These are phyloP conservation scores for Scutellospora calospora DNA, from an alignment of 371 early-diverging fungal genomes.

Conservation along the genomic window DNA sequence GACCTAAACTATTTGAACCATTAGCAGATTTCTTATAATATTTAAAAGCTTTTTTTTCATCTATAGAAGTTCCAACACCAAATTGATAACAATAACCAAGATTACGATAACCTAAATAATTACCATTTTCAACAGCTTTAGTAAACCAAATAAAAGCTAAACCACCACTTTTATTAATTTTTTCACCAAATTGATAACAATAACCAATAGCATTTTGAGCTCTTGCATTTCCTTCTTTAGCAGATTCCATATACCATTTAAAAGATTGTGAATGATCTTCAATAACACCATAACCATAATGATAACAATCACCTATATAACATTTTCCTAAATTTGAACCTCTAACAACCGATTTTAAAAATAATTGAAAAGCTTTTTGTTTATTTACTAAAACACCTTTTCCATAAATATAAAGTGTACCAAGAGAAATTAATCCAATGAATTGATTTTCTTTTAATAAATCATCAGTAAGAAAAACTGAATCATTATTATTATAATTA, in stretches of 20 bases:
- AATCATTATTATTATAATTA: no score
- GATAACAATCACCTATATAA: slow-evolving; percentile 83
- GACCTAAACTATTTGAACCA: background rate
- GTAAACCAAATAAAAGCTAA: slow-evolving; percentile 57
- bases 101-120: slow-evolving; percentile 34
- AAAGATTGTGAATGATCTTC: slow-evolving; percentile 70
- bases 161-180: slow-evolving; percentile 59
- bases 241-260: slow-evolving; percentile 74
- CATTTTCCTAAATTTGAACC: slow-evolving; percentile 78
- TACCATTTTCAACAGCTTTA: slow-evolving; percentile 55
- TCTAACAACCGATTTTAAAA: slow-evolving; percentile 58
- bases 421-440: background rate
- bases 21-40: background rate
- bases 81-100: background rate
- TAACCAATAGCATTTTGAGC: slow-evolving; percentile 87
- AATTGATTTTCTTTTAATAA: no score
- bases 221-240: slow-evolving; percentile 77
- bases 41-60: background rate
- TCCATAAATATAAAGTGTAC: background rate
- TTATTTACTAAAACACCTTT: background rate
- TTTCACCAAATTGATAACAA: slow-evolving; percentile 89
- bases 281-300: slow-evolving; percentile 78
- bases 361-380: slow-evolving; percentile 20
- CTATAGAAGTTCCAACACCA: background rate
- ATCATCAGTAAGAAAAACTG: no score